Conservation (phyloP, 257 asterid species). For the Striga asiatica region DNA sequence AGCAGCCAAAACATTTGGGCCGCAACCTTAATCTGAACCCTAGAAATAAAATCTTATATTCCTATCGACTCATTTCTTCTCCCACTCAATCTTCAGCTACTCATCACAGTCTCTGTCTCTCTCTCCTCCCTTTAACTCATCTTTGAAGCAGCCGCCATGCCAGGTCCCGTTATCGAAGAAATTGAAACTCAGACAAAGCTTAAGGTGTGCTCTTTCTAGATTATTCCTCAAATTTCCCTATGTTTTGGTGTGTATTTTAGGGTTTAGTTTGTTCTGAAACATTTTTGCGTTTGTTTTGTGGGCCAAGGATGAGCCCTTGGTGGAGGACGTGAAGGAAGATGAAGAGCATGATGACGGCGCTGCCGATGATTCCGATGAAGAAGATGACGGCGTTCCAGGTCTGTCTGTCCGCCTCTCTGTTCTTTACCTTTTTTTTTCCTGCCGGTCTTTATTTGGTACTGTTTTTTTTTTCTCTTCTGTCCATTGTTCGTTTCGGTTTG, state of each 20-base stretch:
- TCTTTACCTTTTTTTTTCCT: not conserved
- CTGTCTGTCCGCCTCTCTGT: not conserved
- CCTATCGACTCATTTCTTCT: conserved; percentile 6
- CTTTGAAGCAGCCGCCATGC: conserved; percentile 37
- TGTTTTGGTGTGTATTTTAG: not conserved
- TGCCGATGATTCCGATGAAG: conserved; percentile 63
- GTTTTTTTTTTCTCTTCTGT: not conserved
- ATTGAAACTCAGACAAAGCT: conserved; percentile 35
- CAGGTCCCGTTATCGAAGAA: conserved; percentile 74
- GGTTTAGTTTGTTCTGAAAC: not conserved
- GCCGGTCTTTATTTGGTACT: not conserved
- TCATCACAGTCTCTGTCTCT: too few species aligned
- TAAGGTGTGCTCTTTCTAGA: conserved; percentile 17
- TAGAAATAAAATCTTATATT: conserved; percentile 18
- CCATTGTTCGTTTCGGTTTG: too few species aligned
- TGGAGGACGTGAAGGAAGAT: conserved; percentile 78
- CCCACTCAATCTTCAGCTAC: not conserved
- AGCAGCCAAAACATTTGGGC: conserved; percentile 14
- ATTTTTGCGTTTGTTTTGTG: not conserved
- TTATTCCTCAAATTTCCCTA: not conserved
- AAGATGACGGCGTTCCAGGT: conserved; percentile 56
- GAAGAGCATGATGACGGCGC: conserved; percentile 53
- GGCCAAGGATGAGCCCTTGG: conserved; percentile 48
- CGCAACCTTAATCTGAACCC: conserved; percentile 18
- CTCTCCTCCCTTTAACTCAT: not conserved